Evolutionary conservation across 495 filamentous ascomycete genomes (phyloP).

Genomic region (Podospora sp.): DNA sequence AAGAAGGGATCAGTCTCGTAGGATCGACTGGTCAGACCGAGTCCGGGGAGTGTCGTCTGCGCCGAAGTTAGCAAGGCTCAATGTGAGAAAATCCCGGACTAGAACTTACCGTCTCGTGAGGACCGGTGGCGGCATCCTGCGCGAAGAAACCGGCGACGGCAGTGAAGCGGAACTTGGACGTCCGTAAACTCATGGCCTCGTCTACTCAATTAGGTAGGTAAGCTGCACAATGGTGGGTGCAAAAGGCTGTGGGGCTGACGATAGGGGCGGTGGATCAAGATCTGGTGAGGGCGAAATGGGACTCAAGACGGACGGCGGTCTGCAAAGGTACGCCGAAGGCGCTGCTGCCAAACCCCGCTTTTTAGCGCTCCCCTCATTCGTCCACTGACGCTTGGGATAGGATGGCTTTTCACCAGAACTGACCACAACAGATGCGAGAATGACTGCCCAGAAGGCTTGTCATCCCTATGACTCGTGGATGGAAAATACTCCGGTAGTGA

Average conservation of each 20-base stretch:
- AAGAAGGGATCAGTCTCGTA: constrained; percentile 36
- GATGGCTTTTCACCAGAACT: background rate
- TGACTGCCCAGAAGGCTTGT: background rate
- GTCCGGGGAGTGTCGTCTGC: constrained; percentile 30
- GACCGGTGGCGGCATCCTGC: background rate
- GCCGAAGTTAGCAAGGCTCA: background rate
- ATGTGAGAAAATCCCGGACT: background rate
- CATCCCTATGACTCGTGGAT: background rate
- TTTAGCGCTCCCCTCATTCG: background rate
- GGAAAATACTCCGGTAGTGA: background rate
- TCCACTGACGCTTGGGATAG: background rate
- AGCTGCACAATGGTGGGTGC: background rate
- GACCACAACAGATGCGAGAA: no score
- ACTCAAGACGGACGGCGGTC: background rate
- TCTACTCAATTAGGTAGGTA: background rate
- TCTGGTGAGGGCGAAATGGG: background rate
- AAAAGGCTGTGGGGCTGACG: background rate
- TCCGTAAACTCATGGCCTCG: background rate
- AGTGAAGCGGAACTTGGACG: background rate
- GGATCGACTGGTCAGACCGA: constrained; percentile 36
- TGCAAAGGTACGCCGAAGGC: background rate
- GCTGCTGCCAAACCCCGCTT: background rate
- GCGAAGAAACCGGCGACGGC: background rate
- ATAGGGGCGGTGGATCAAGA: background rate
- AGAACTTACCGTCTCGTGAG: background rate